A percentile compares a stretch with the other conserved stretches of the same genome.
These are phyloP conservation scores for Oryza brachyantha DNA, from an alignment of 176 grass and related monocot species.

Conservation along the genomic window DNA sequence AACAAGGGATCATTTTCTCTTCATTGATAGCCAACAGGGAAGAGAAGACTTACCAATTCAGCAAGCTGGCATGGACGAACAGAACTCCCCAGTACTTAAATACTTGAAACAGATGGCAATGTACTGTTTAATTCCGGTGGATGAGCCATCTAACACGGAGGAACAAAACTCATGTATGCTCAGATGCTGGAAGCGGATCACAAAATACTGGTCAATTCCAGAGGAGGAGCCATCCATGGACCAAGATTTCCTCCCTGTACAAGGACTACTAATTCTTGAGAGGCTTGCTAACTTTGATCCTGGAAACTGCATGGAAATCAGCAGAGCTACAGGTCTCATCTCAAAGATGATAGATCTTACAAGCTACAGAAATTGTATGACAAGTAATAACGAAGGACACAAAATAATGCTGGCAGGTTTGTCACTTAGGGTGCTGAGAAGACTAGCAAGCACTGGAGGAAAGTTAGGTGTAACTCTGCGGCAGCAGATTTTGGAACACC, in stretches of 20 bases:
- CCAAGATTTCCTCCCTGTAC: not conserved
- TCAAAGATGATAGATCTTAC: slow-evolving; percentile 2
- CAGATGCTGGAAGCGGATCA: not conserved
- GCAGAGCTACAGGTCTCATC: not conserved
- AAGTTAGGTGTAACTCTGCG: not conserved
- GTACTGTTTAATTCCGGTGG: no score
- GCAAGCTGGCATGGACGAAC: no score
- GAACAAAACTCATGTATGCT: not conserved
- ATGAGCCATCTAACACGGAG: no score
- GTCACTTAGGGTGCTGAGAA: slow-evolving; percentile 9
- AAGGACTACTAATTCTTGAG: slow-evolving; percentile 19
- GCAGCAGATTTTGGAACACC: not conserved
- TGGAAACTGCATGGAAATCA: slow-evolving; percentile 13
- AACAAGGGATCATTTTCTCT: no score
- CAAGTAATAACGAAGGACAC: not conserved
- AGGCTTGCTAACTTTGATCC: slow-evolving; percentile 19
- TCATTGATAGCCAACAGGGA: no score
- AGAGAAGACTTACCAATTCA: no score
- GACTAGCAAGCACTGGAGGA: not conserved
- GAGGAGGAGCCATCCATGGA: not conserved
- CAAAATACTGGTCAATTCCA: not conserved
- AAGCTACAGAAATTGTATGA: no score
- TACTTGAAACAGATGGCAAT: no score
- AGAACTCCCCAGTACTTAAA: no score
- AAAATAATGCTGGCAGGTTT: not conserved